Evolutionary conservation across 768 basidiomycete species (phyloP), one percentile per base, ranked within the genome.

Genomic region (Agaricus blazei): DNA sequence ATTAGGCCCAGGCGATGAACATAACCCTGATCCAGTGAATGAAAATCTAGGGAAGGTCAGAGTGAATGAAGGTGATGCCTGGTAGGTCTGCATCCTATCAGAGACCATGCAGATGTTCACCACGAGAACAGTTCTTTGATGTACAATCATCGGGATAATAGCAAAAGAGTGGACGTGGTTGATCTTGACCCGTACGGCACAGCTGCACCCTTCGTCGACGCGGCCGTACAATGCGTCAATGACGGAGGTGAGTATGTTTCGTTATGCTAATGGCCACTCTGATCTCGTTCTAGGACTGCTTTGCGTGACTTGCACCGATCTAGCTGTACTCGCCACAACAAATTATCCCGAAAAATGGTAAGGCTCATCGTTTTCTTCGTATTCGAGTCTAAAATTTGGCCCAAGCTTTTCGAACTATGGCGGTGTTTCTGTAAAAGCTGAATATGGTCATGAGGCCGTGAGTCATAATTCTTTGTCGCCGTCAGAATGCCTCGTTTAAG

Each of bases 321-420:
- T 97, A 58, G 83, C 93, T 6, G 94, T 99, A 9, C 78, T 98
- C 24, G 97, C 95, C 0, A 94, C 93, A 2, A 85, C 81, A 9
- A 98, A 98, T 67, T 97, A 90, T 67, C 88, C 95, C 3, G 97
- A 99, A 68, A 99, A 99, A 83, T 94, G 93, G 96, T 93, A 62
- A 58, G 73, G 23, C 31, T 5, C 27, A 14, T 24, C 5, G 19
- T 29, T 29, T 14, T 11, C 27, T 5, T 47, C 27, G 29, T 47
- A 28, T n/a, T 9, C 37, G 41, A 19, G 7, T 40, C 23, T 42
- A 9, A 28, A 9, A 19, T 48, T 12, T 8, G n/a, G 9, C n/a
- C 40, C 27, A 62, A 96, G 94, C 70, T 98, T 84, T 70, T 85
- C 95, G 1, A 98, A 97, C 64, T 99, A 99, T 67, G 96, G 96